phyloP scores from a whole-genome alignment of 495 filamentous ascomycete genomes.

The Hypoxylon lienhwacheense region DNA sequence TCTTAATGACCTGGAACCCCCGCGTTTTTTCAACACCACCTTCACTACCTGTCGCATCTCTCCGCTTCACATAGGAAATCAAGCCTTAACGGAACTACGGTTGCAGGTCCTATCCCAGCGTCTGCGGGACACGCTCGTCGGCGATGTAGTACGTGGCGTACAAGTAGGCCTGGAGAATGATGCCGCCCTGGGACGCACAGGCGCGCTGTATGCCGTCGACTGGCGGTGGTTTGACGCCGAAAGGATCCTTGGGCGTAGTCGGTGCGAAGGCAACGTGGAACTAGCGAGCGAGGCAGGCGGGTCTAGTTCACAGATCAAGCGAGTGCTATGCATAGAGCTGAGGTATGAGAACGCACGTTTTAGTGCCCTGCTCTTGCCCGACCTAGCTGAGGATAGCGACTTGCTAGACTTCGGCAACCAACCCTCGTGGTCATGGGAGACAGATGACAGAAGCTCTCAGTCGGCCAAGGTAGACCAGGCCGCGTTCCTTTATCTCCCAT shows the following conservation, averaged over 20 bases:
- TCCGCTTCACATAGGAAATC: conserved; percentile 44
- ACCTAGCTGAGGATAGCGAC: conserved; percentile 8
- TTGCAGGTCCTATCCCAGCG: conserved; percentile 43
- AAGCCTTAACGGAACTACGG: conserved; percentile 27
- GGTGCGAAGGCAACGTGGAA: conserved; percentile 9
- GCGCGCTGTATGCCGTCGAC: conserved; percentile 43
- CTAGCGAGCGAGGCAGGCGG: conserved; percentile 15
- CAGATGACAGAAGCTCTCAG: neutral
- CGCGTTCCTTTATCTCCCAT: conserved; percentile 43
- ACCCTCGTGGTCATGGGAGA: conserved; percentile 31
- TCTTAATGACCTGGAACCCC: conserved; percentile 13
- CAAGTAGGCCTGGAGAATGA: conserved; percentile 44
- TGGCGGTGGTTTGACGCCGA: conserved; percentile 30
- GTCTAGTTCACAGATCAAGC: neutral
- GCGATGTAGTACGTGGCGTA: conserved; percentile 53
- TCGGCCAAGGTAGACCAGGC: neutral
- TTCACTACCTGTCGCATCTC: conserved; percentile 53
- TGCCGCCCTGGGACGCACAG: conserved; percentile 40
- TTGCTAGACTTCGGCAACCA: neutral
- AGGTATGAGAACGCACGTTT: conserved; percentile 47
- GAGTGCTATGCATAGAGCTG: conserved; percentile 40
- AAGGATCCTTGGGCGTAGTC: conserved; percentile 5
- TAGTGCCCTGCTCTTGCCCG: conserved; percentile 46
- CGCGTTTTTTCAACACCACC: conserved; percentile 52
- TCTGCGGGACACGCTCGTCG: conserved; percentile 49